phyloP scores from a whole-genome alignment of 805 yeast species.

The Saccharomycopsis microspora region DNA sequence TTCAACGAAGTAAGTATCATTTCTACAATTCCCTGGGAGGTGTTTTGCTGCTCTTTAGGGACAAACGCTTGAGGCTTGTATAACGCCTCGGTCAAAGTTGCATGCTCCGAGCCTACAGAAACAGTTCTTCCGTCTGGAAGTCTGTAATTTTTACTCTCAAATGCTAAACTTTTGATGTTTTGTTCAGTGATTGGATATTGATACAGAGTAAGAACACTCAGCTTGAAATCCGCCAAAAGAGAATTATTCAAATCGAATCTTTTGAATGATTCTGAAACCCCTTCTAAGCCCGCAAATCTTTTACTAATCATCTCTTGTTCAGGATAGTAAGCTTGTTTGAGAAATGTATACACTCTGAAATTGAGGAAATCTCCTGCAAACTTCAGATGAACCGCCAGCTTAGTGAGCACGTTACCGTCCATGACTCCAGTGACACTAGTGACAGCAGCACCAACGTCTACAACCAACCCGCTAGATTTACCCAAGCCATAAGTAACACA shows the following conservation, averaged over 20 bases:
- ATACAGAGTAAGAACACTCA: conserved; percentile 28
- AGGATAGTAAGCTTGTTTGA: conserved; percentile 26
- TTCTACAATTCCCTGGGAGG: conserved; percentile 25
- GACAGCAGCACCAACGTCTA: conserved; percentile 67
- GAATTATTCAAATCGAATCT: conserved; percentile 26
- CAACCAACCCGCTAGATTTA: conserved; percentile 63
- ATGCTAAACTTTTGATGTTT: conserved; percentile 22
- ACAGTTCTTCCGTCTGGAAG: conserved; percentile 44
- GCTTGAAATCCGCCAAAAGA: conserved; percentile 39
- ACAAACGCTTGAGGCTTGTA: conserved; percentile 29
- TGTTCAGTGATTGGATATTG: conserved; percentile 28
- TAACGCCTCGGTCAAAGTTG: conserved; percentile 51
- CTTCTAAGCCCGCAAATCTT: conserved; percentile 16
- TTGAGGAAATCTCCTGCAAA: conserved; percentile 82
- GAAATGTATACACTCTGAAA: conserved; percentile 44
- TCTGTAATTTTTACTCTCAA: conserved; percentile 36
- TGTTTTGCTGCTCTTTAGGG: conserved; percentile 21
- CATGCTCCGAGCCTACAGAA: conserved; percentile 40
- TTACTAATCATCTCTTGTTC: conserved; percentile 26
- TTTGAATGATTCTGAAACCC: conserved; percentile 26
- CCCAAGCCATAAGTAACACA: conserved; percentile 74
- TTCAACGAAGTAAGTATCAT: conserved; percentile 30
- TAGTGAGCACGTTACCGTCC: conserved; percentile 61
- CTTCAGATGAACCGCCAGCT: conserved; percentile 54
- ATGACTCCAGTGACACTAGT: conserved; percentile 66